Evolutionary conservation across 768 basidiomycete genomes (phyloP).

Genomic region (Chalciporus sphaerocephalus): DNA sequence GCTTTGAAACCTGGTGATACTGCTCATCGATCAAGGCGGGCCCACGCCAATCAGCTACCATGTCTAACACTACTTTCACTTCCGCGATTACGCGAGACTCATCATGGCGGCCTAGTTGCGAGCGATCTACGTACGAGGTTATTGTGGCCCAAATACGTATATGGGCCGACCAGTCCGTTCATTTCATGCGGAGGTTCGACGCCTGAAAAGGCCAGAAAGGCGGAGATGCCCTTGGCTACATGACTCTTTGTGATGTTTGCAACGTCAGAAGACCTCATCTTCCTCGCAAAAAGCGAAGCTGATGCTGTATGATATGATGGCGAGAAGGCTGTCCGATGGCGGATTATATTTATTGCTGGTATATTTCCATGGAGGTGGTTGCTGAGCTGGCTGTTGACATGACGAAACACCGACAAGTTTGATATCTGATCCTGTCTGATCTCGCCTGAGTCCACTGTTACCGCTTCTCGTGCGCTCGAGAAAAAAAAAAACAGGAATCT

Average conservation of each 20-base stretch:
- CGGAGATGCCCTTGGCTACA: constrained; percentile 26
- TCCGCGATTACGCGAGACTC: constrained; percentile 28
- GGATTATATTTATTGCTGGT: constrained; percentile 7
- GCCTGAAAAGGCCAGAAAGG: constrained; percentile 23
- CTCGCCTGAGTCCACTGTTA: constrained; percentile 1
- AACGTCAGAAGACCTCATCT: constrained; percentile 18
- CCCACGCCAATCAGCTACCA: not conserved
- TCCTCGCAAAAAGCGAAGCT: constrained; percentile 10
- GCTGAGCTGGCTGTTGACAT: constrained; percentile 17
- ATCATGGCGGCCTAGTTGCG: constrained; percentile 5
- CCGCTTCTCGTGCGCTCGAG: constrained; percentile 9
- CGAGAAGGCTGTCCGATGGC: constrained; percentile 4
- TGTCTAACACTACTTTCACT: constrained; percentile 19
- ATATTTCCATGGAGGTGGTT: constrained; percentile 11
- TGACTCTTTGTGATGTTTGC: constrained; percentile 10
- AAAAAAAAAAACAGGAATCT: constrained; percentile 8
- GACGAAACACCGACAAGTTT: constrained; percentile 10
- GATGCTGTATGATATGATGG: constrained; percentile 1
- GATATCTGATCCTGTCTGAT: too few species aligned
- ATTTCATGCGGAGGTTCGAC: constrained; percentile 29
- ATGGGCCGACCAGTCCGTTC: constrained; percentile 24
- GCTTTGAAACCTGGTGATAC: too few species aligned
- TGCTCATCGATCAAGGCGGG: not conserved
- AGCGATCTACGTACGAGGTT: constrained; percentile 23
- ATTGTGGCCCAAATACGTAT: constrained; percentile 19